phyloP scores from a whole-genome alignment of 768 basidiomycete species.

The Cystobasidium tubakii region DNA sequence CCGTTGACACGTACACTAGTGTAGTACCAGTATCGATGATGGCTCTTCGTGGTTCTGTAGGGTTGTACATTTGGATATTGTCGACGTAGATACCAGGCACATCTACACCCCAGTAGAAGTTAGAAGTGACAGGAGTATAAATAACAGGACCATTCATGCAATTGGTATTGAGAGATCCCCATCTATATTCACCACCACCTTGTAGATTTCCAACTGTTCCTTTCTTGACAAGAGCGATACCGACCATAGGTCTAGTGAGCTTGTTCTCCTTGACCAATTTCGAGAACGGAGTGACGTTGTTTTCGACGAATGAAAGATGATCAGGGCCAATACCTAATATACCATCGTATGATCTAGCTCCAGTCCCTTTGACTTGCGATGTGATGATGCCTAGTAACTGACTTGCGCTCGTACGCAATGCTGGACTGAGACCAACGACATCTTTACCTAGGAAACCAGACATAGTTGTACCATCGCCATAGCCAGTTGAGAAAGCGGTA shows the following conservation, averaged over 20 bases:
- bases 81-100: constrained; percentile 13
- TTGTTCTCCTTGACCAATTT: constrained; percentile 23
- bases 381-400: constrained; percentile 28
- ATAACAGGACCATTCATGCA: constrained; percentile 1
- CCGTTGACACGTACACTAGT: constrained; percentile 29
- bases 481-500: neutral
- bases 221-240: constrained; percentile 18
- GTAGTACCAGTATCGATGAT: constrained; percentile 32
- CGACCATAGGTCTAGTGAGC: constrained; percentile 8
- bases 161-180: neutral
- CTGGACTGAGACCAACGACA: neutral
- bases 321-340: constrained; percentile 36
- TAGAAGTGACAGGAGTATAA: constrained; percentile 32
- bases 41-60: neutral
- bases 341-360: constrained; percentile 25
- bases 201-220: neutral
- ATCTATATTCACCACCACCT: constrained; percentile 36
- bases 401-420: neutral
- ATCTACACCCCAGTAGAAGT: constrained; percentile 36
- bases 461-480: constrained; percentile 30
- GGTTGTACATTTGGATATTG: neutral
- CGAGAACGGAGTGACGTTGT: constrained; percentile 27
- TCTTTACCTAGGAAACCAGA: constrained; percentile 9
- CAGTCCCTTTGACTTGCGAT: neutral
- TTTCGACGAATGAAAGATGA: constrained; percentile 15